Evolutionary conservation across 2,329 filamentous ascomycete genomes (phyloP).

Genomic region (Aspergillus sp.): DNA sequence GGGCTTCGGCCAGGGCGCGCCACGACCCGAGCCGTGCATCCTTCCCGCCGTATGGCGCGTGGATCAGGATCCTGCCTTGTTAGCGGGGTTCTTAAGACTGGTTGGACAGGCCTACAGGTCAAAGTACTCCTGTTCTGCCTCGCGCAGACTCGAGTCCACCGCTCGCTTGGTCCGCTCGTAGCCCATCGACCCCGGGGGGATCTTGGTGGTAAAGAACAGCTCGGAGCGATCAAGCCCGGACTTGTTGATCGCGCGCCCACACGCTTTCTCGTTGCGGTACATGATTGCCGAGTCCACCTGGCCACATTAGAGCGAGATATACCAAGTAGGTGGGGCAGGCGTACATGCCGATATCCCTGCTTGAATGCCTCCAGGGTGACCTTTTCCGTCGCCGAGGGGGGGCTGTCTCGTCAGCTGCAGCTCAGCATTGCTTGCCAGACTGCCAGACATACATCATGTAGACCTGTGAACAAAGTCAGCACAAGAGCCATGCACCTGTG

Average conservation of each 20-base stretch:
- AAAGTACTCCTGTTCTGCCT: slow-evolving; percentile 62
- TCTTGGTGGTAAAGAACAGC: slow-evolving; percentile 72
- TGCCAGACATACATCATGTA: slow-evolving; percentile 20
- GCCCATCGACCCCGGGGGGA: slow-evolving; percentile 53
- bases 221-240: slow-evolving; percentile 53
- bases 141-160: slow-evolving; percentile 52
- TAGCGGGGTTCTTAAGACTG: background rate
- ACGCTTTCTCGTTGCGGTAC: slow-evolving; percentile 63
- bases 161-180: slow-evolving; percentile 60
- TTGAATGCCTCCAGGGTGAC: slow-evolving; percentile 18
- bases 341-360: slow-evolving; percentile 24
- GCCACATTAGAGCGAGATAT: background rate
- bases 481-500: background rate
- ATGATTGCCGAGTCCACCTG: slow-evolving; percentile 52
- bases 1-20: slow-evolving; percentile 67
- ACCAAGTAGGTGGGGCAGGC: background rate
- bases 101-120: slow-evolving; percentile 48
- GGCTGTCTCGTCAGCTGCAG: slow-evolving; percentile 9
- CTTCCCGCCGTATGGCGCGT: slow-evolving; percentile 68
- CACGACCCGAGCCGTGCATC: slow-evolving; percentile 61
- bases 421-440: background rate
- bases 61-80: slow-evolving; percentile 49
- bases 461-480: slow-evolving; percentile 12
- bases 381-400: slow-evolving; percentile 18
- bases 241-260: slow-evolving; percentile 56